Percentiles rank a stretch among this genome's conserved stretches.
phyloP scores from a whole-genome alignment of 2,329 filamentous ascomycete genomes.

The Fusarium sp. region DNA sequence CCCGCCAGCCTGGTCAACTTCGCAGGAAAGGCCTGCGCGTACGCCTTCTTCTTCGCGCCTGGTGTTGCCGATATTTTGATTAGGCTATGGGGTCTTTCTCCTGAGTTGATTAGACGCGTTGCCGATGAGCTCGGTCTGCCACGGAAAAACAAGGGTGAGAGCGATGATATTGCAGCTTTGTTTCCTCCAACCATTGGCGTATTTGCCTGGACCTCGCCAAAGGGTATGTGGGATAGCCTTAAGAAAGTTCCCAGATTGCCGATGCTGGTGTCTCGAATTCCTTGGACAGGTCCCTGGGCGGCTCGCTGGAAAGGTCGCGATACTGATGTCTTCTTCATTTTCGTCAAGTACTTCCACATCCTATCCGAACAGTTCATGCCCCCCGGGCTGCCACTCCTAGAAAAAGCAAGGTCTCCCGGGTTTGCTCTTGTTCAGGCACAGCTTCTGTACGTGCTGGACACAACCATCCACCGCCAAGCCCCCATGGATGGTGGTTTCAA shows the following conservation, averaged over 20 bases:
- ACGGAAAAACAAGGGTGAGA: constrained; percentile 65
- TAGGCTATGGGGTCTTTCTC: constrained; percentile 80
- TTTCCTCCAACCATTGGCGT: constrained; percentile 76
- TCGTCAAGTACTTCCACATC: constrained; percentile 88
- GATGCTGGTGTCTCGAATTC: constrained; percentile 76
- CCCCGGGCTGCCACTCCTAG: constrained; percentile 61
- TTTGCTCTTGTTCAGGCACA: constrained; percentile 86
- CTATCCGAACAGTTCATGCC: constrained; percentile 80
- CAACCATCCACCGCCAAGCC: constrained; percentile 83
- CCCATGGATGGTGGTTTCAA: constrained; percentile 60
- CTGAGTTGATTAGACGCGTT: constrained; percentile 76
- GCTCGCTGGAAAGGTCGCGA: constrained; percentile 88
- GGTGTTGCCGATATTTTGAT: constrained; percentile 86
- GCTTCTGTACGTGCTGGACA: constrained; percentile 81
- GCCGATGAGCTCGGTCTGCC: constrained; percentile 76
- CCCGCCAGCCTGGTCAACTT: constrained; percentile 80
- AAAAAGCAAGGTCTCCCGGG: constrained; percentile 76
- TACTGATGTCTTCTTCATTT: constrained; percentile 91
- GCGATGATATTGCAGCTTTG: constrained; percentile 72
- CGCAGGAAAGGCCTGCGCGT: constrained; percentile 89
- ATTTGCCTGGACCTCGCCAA: constrained; percentile 67
- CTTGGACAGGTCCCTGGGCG: constrained; percentile 88
- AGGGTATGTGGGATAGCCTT: constrained; percentile 65
- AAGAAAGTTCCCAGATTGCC: constrained; percentile 74
- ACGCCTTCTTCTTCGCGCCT: constrained; percentile 92